Percentiles rank a stretch among this genome's conserved stretches.
Evolutionary conservation across 1,284 basidiomycete species (phyloP).

Genomic region (Termitomyces sp.): DNA sequence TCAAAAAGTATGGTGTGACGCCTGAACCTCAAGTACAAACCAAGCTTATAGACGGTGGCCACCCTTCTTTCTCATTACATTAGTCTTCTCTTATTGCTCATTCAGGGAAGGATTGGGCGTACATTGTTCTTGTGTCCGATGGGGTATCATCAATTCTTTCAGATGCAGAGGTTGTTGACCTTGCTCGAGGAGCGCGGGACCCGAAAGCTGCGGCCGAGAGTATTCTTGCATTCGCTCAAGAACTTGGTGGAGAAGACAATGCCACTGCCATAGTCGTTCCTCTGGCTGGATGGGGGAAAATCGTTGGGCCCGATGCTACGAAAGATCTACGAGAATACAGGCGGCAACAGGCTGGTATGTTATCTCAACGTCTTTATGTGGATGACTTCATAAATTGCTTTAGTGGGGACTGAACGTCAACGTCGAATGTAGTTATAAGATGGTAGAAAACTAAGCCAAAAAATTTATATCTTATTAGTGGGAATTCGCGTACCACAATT

Average conservation of each 20-base stretch:
- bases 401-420: slow-evolving; percentile 67
- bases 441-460: neutral
- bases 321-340: slow-evolving; percentile 79
- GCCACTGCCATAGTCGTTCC: slow-evolving; percentile 91
- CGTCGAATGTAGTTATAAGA: slow-evolving; percentile 52
- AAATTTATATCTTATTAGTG: neutral
- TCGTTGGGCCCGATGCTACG: slow-evolving; percentile 77
- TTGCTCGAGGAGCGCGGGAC: slow-evolving; percentile 68
- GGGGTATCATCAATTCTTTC: slow-evolving; percentile 88
- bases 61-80: neutral
- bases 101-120: slow-evolving; percentile 72
- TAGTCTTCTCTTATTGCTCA: neutral
- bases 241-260: slow-evolving; percentile 89
- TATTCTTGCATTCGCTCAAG: slow-evolving; percentile 87
- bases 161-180: slow-evolving; percentile 92
- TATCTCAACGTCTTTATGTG: neutral
- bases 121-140: slow-evolving; percentile 81
- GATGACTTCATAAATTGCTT: neutral
- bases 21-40: slow-evolving; percentile 91
- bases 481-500: neutral
- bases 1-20: slow-evolving; percentile 89
- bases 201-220: slow-evolving; percentile 79
- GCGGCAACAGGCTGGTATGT: slow-evolving; percentile 60
- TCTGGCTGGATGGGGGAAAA: slow-evolving; percentile 85
- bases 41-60: slow-evolving; percentile 68